Evolutionary conservation across 345 rosid species (phyloP), one percentile per base, ranked within the genome.

Genomic region (Psidium friedrichsthalianum): DNA sequence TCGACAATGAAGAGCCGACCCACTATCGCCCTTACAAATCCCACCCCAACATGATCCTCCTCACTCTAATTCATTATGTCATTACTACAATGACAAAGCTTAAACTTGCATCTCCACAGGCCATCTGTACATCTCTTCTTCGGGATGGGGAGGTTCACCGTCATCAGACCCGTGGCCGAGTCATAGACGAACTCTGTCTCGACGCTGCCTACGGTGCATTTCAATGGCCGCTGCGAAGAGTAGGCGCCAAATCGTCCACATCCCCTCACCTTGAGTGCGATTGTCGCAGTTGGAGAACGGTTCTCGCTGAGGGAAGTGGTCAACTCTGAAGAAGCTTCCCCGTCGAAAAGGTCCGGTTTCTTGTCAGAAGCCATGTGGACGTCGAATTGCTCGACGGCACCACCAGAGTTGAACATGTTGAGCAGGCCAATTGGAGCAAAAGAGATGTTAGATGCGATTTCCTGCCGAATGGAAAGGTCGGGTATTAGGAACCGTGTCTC

Each of bases 371-470:
- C 87, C 89, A 36, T 27, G 40, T 85, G 90, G 90, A 94, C 86
- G 21, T 93, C 93, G 40, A 92, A 85, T 56, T 92, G 86, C 57
- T 95, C 96, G 51, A 95, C 90, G 0, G 98, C 99, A 24, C 95
- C 98, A 18, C 98, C 92, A 27, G 93, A 9, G 86, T 97, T 97
- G 88, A 97, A 97, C 99, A 97, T 94, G 91, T 95, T 91, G 2
- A 97, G 90, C 82, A 97, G 92, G 82, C 99, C 99, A 8, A 97
- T 94, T 0, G 99, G 95, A 76, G 98, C 99, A 83, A 97, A 95
- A 1, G 94, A 93, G 83, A 95, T 91, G 91, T 74, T 88, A 51
- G 88, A 81, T 57, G 95, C 44, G 86, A 95, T 87, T 82, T 92
- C 98, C 99, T 96, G 93, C 88, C 85, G 2, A 56, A 85, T 82